Evolutionary conservation across 176 grass and related monocot species (phyloP).

Genomic region (Triticum turgidum): DNA sequence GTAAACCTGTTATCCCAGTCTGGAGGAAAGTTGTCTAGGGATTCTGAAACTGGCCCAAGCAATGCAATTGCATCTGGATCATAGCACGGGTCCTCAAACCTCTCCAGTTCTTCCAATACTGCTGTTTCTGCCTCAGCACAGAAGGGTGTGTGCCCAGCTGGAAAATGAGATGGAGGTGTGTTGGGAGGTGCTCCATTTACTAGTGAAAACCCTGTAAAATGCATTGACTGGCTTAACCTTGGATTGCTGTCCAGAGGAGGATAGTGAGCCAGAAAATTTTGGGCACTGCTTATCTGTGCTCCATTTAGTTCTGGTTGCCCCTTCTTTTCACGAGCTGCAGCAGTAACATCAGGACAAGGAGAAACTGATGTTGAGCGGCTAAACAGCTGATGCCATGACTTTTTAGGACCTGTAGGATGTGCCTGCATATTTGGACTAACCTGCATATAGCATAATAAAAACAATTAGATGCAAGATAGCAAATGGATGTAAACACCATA

Average conservation of each 20-base stretch:
- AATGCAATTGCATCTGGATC: conserved; percentile 75
- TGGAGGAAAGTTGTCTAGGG: conserved; percentile 60
- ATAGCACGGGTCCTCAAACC: conserved; percentile 88
- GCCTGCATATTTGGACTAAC: conserved; percentile 65
- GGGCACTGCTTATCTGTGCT: conserved; percentile 46
- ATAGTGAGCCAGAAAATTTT: conserved; percentile 43
- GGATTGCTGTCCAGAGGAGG: conserved; percentile 50
- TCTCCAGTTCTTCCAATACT: conserved; percentile 57
- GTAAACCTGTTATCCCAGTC: conserved; percentile 53
- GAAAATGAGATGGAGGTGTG: conserved; percentile 38
- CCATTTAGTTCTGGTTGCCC: conserved; percentile 39
- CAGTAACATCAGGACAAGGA: conserved; percentile 52
- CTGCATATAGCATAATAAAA: conserved; percentile 46
- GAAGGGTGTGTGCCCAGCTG: conserved; percentile 46
- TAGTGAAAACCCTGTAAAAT: conserved; percentile 48
- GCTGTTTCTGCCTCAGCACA: conserved; percentile 42
- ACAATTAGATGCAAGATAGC: conserved; percentile 27
- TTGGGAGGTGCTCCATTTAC: conserved; percentile 28
- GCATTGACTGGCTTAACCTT: conserved; percentile 34
- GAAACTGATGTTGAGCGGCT: conserved; percentile 60
- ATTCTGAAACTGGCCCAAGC: conserved; percentile 82
- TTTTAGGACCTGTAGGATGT: conserved; percentile 52
- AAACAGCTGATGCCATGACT: conserved; percentile 88
- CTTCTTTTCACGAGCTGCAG: conserved; percentile 36
- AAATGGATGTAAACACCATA: conserved; percentile 18